Conservation (phyloP, 2,329 filamentous ascomycete species). For the Trichoderma polysporum region DNA sequence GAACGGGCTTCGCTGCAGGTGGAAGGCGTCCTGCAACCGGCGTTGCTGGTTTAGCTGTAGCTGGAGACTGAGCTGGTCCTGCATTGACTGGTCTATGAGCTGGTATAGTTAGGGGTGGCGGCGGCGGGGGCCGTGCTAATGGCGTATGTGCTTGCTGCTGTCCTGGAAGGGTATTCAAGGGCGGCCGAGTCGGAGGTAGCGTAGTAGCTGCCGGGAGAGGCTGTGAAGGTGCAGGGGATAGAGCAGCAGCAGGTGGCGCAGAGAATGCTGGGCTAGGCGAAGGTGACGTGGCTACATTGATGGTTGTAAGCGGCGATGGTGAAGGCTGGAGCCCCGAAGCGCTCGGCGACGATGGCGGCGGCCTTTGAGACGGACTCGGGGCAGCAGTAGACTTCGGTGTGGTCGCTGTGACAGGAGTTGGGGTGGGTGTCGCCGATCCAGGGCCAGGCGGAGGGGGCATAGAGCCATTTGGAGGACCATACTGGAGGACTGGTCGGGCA, state of each 20-base stretch:
- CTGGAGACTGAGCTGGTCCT: conserved; percentile 17
- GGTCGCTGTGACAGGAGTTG: conserved; percentile 18
- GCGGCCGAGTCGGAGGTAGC: conserved; percentile 25
- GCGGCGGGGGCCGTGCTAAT: conserved; percentile 21
- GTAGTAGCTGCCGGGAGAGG: conserved; percentile 27
- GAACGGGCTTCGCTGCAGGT: conserved; percentile 28
- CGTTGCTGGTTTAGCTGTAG: conserved; percentile 28
- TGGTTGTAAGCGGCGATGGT: neutral
- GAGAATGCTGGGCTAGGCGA: neutral
- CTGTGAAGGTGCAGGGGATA: conserved; percentile 18
- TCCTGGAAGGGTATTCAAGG: conserved; percentile 26
- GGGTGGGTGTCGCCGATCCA: conserved; percentile 27
- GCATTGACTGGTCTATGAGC: conserved; percentile 22
- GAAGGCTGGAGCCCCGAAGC: conserved; percentile 19
- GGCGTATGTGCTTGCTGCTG: conserved; percentile 26
- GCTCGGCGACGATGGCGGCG: conserved; percentile 25
- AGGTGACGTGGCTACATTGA: conserved; percentile 17
- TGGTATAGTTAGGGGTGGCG: conserved; percentile 33
- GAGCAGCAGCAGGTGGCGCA: neutral
- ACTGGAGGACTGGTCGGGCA: conserved; percentile 60
- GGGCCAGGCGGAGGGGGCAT: conserved; percentile 55
- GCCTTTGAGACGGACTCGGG: conserved; percentile 26
- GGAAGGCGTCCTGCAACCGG: conserved; percentile 14
- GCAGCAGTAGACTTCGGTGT: conserved; percentile 22
- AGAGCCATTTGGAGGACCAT: conserved; percentile 61